Percentiles rank a stretch among this genome's conserved stretches.
Evolutionary conservation across 768 basidiomycete genomes (phyloP).

Genomic region (Cystofilobasidium macerans): DNA sequence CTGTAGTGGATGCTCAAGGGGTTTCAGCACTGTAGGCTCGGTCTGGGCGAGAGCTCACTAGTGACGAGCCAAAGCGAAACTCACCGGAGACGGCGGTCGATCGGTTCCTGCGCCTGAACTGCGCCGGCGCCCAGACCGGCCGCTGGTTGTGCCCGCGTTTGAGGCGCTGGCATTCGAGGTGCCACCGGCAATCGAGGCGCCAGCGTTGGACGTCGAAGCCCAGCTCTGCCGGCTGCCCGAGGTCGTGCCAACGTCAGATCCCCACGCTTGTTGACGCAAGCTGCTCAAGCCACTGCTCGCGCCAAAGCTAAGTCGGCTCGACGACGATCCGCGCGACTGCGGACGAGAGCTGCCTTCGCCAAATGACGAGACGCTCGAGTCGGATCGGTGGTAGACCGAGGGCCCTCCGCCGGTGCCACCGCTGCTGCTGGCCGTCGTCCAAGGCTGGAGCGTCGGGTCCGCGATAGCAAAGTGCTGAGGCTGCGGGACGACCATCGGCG

Average conservation of each 20-base stretch:
- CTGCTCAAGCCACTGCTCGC: background rate
- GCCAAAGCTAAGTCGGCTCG: constrained; percentile 21
- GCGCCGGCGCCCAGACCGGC: background rate
- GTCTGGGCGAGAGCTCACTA: too few species aligned
- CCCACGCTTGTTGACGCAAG: background rate
- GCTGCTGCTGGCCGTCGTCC: too few species aligned
- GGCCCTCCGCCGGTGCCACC: background rate
- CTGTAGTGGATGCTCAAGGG: too few species aligned
- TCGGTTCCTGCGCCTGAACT: background rate
- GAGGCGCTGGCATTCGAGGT: too few species aligned
- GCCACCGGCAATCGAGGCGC: too few species aligned
- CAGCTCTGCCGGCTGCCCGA: constrained; percentile 1
- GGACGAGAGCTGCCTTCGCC: background rate
- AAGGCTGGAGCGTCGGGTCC: background rate
- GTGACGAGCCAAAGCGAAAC: background rate
- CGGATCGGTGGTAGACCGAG: constrained; percentile 7
- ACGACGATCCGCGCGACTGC: constrained; percentile 1
- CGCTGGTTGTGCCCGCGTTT: constrained; percentile 1
- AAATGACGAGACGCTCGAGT: constrained; percentile 7
- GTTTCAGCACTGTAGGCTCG: too few species aligned
- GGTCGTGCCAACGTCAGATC: background rate
- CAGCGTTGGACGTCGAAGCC: background rate
- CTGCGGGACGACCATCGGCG: constrained; percentile 1
- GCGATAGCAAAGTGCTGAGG: background rate
- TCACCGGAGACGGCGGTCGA: background rate